A percentile compares a stretch with the other conserved stretches of the same genome.
Evolutionary conservation across 2,329 filamentous ascomycete genomes (phyloP).

Genomic region (Grosmannia serpens): DNA sequence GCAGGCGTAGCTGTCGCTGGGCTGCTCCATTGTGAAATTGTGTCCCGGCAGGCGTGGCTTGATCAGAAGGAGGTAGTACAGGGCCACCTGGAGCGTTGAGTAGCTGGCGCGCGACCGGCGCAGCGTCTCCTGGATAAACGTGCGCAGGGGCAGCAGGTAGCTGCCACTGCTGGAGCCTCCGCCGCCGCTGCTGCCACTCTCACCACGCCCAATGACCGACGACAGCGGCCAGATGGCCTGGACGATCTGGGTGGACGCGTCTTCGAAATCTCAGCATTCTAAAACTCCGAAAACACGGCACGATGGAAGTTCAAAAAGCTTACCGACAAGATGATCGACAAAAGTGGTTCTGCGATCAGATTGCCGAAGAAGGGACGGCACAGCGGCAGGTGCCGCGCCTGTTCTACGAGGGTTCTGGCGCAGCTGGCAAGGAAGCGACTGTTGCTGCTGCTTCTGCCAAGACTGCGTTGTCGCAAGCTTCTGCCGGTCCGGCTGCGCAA

Average conservation of each 20-base stretch:
- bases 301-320: constrained; percentile 27
- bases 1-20: constrained; percentile 56
- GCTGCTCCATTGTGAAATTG: constrained; percentile 80
- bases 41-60: constrained; percentile 75
- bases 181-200: constrained; percentile 49
- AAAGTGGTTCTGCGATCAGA: constrained; percentile 88
- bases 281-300: neutral
- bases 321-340: constrained; percentile 95
- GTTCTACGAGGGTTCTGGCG: constrained; percentile 54
- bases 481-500: constrained; percentile 4
- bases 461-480: constrained; percentile 5
- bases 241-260: constrained; percentile 94
- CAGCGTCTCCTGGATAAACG: constrained; percentile 95
- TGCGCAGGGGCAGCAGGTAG: constrained; percentile 71
- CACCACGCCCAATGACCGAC: constrained; percentile 63
- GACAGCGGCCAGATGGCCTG: constrained; percentile 95
- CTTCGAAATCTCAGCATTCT: constrained; percentile 33
- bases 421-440: constrained; percentile 31
- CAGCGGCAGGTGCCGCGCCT: constrained; percentile 48
- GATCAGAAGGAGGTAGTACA: constrained; percentile 93
- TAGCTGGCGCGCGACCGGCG: constrained; percentile 93
- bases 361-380: constrained; percentile 69
- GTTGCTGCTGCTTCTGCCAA: constrained; percentile 6
- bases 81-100: constrained; percentile 88
- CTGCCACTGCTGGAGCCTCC: constrained; percentile 7